Evolutionary conservation across 2,329 filamentous ascomycete species (phyloP), one percentile per base, ranked within the genome.

Genomic region (Cercospora berteroae): DNA sequence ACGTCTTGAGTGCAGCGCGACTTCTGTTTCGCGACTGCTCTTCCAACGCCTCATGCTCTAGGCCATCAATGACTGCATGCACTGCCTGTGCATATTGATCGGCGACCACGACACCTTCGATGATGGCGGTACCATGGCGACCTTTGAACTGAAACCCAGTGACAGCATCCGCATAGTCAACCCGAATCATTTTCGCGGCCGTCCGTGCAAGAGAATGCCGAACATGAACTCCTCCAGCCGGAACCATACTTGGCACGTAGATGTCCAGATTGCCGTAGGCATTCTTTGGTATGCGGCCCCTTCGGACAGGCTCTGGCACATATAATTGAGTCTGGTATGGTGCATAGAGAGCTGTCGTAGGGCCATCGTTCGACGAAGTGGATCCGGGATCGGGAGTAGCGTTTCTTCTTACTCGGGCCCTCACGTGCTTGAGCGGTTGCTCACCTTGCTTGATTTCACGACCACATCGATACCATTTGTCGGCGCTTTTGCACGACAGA

Each of bases 381-480:
- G 79, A 72, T 1, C 80, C 79, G 36, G 75, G 75, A 31, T 65
- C 64, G 73, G 65, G 61, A 44, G 69, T 69, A 27, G 67, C 67
- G 3, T 69, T 66, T 23, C 69, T 64, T 60, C 69, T 69, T n/a
- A 58, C 39, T n/a, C 73, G 69, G 16, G 80, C 33, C 73, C 77
- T 78, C 55, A 83, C 78, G 76, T 90, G 89, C 77, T 97, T 98
- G 13, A 91, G 84, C 0, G 95, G 92, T 65, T 95, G 90, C 77
- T 97, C 92, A 13, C 90, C 88, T 0, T 87, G 80, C 71, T 88
- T 92, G 7, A 99, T 87, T 70, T 93, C 89, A 27, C 93, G 86
- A 0, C 95, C 95, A 67, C 94, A 80, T 2, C 94, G 88, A 78
- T 95, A 97, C 96, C 95, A 99, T 70, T 91, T 93, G 72, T 96